Base-by-base conservation (phyloP, 2,329 filamentous ascomycete species). In the Bertia moriformis region DNA sequence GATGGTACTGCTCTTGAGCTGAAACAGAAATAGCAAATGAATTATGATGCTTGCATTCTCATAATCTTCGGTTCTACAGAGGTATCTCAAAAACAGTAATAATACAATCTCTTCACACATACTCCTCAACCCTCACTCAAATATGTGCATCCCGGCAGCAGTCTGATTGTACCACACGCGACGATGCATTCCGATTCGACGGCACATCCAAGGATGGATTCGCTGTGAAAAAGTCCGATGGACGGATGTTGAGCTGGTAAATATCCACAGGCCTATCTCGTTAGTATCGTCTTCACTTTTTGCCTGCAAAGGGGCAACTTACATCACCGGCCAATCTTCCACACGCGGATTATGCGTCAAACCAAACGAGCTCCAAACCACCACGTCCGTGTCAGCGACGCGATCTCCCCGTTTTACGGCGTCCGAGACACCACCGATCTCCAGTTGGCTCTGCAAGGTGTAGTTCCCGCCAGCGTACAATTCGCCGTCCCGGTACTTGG, bases 401-500 rank as follows among this genome's bases (percentile, higher is more conserved):
- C 54, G 46, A 4, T 68, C 62, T 5, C 60, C 55, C 2, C 64
- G 49, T 7, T 55, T 56, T 1, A 56, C 59, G 40, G 60, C 63
- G 41, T 66, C 62, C 2, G 52, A 53, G 1, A 67, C 57, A 7
- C 64, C 63, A 24, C 57, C 65, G 2, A 54, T 46, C 42, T 68
- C 66, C 12, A 45, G 42, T 18, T 58, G 56, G 20, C 55, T 59
- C 45, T 67, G 65, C 39, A 66, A 47, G 3, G 66, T 69, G 41
- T 60, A 68, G 18, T 57, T 46, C 1, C 67, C 66, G 0, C 56
- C 66, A 0, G 67, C 65, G 43, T 60, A 71, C 17, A 67, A 49
- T 49, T 73, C 67, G 42, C 65, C 56, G 33, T 72, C 68, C 7
- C 53, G 53, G 48, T 71, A 67, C 45, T 63, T 63, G 2, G 67